These are phyloP conservation scores for Lipomyces lipofer DNA, from an alignment of 805 yeast genomes.

Conservation along the genomic window DNA sequence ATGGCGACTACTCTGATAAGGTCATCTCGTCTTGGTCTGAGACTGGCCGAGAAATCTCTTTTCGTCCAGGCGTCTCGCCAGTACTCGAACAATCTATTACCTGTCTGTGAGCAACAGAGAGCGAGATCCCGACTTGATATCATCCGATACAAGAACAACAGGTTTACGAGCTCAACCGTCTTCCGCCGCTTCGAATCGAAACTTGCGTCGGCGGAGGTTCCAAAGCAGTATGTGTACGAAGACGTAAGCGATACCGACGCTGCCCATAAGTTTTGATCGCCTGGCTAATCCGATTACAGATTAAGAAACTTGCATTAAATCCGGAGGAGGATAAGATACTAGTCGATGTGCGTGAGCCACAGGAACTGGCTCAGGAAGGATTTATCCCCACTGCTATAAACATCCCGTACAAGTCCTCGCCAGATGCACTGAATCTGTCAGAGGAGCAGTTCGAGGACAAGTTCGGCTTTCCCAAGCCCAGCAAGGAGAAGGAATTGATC, in stretches of 20 bases:
- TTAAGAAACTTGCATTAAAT: slow-evolving; percentile 17
- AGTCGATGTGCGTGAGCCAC: slow-evolving; percentile 92
- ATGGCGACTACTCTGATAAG: too few relatives aligned
- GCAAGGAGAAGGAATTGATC: slow-evolving; percentile 65
- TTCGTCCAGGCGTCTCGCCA: too few relatives aligned
- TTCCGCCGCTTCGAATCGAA: neutral
- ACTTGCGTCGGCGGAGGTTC: too few relatives aligned
- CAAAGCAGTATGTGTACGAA: slow-evolving; percentile 19
- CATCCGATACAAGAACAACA: too few relatives aligned
- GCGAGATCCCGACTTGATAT: too few relatives aligned
- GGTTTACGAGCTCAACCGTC: neutral
- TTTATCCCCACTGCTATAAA: slow-evolving; percentile 83
- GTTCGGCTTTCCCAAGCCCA: slow-evolving; percentile 83
- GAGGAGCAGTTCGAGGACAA: slow-evolving; percentile 76
- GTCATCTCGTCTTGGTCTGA: too few relatives aligned
- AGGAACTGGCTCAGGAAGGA: slow-evolving; percentile 64
- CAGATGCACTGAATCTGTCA: slow-evolving; percentile 83
- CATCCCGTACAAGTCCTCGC: slow-evolving; percentile 85
- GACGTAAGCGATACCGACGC: slow-evolving; percentile 13
- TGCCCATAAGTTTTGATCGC: neutral
- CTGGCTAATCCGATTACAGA: slow-evolving; percentile 8
- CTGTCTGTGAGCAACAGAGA: too few relatives aligned
- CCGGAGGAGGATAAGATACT: slow-evolving; percentile 43
- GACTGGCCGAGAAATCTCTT: too few relatives aligned
- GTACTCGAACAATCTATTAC: too few relatives aligned